phyloP scores from a whole-genome alignment of 208 protist species.

The Leishmania martiniquensis region DNA sequence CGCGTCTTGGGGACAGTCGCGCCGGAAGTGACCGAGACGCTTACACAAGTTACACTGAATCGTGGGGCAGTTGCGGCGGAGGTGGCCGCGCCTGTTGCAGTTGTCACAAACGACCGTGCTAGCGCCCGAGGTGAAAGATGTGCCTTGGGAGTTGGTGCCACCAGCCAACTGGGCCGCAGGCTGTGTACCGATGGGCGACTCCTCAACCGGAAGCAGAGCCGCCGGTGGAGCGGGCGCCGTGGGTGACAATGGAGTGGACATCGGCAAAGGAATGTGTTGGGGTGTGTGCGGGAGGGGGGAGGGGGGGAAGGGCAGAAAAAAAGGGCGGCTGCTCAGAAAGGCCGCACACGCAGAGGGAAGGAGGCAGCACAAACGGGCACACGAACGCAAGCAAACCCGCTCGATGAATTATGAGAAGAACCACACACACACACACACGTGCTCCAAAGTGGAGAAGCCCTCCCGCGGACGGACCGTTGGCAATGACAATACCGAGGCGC shows the following conservation, averaged over 20 bases:
- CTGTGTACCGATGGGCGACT: constrained; percentile 20
- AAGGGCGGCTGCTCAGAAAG: background rate
- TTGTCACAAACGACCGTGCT: constrained; percentile 37
- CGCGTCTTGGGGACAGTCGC: constrained; percentile 49
- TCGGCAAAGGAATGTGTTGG: too few relatives aligned
- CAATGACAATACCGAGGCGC: background rate
- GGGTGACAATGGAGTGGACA: background rate
- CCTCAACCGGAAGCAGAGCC: constrained; percentile 27
- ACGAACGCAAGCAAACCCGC: constrained; percentile 8
- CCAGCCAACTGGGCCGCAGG: constrained; percentile 14
- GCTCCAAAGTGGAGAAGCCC: too few relatives aligned
- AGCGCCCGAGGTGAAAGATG: constrained; percentile 3
- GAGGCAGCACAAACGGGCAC: background rate
- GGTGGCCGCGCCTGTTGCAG: constrained; percentile 46
- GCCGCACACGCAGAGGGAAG: background rate
- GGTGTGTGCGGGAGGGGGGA: too few relatives aligned
- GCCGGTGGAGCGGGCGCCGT: constrained; percentile 20
- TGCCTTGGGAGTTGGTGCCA: background rate
- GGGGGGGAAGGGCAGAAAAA: too few relatives aligned
- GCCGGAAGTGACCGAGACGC: constrained; percentile 59
- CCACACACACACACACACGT: background rate
- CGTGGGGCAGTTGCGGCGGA: constrained; percentile 61
- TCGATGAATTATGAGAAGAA: constrained; percentile 7
- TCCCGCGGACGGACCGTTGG: background rate
- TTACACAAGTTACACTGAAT: constrained; percentile 64